Conservation (phyloP, 306 rosid genomes). For the Trichosanthes truncata region DNA sequence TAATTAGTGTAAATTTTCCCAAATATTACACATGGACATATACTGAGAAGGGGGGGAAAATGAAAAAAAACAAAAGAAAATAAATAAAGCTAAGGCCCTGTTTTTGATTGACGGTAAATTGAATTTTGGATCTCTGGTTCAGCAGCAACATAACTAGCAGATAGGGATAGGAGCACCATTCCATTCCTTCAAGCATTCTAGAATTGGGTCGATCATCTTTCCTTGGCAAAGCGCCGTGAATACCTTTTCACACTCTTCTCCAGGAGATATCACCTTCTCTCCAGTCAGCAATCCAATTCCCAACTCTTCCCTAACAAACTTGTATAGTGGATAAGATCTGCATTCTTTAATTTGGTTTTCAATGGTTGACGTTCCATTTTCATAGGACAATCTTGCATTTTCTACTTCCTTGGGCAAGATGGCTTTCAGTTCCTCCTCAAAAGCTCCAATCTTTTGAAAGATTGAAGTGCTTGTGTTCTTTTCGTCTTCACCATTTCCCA, state of each 20-base stretch:
- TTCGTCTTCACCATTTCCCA: slow-evolving; percentile 45
- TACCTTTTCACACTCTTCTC: slow-evolving; percentile 71
- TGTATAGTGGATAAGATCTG: slow-evolving; percentile 79
- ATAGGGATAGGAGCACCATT: slow-evolving; percentile 82
- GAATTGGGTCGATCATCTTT: slow-evolving; percentile 63
- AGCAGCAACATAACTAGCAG: slow-evolving; percentile 14
- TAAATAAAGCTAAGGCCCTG: neutral
- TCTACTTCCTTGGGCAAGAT: slow-evolving; percentile 77
- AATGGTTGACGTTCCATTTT: slow-evolving; percentile 34
- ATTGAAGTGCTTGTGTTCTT: slow-evolving; percentile 54
- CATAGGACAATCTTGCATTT: slow-evolving; percentile 37
- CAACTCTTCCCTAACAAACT: slow-evolving; percentile 63
- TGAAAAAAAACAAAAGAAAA: neutral
- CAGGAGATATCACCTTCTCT: slow-evolving; percentile 55
- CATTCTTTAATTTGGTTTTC: slow-evolving; percentile 63
- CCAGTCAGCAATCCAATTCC: slow-evolving; percentile 51
- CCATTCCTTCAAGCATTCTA: slow-evolving; percentile 71
- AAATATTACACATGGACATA: no score
- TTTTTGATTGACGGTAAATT: neutral
- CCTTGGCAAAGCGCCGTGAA: slow-evolving; percentile 77
- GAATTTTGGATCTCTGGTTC: neutral
- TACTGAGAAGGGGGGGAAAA: no score
- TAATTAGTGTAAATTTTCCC: neutral
- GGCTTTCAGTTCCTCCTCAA: slow-evolving; percentile 62
- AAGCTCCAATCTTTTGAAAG: slow-evolving; percentile 66